These are phyloP conservation scores for Niveomyces coronatus DNA, from an alignment of 2,329 filamentous ascomycete genomes.

Conservation along the genomic window DNA sequence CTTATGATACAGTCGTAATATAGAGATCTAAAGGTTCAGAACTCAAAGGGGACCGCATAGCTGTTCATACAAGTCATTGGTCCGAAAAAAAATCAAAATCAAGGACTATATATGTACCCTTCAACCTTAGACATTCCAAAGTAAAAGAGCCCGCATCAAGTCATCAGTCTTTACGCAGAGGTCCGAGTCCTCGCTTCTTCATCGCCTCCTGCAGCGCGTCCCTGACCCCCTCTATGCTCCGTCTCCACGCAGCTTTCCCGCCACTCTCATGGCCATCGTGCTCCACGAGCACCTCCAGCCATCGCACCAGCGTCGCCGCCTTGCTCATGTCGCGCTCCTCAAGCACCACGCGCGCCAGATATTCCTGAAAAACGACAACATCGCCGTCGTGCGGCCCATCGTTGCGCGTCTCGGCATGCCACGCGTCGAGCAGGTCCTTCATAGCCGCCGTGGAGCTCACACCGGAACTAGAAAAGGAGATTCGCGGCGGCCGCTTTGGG, in stretches of 20 bases:
- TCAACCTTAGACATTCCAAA: neutral
- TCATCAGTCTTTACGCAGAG: slow-evolving; percentile 35
- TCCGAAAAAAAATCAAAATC: neutral
- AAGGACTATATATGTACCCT: neutral
- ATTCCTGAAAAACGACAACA: slow-evolving; percentile 61
- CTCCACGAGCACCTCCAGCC: slow-evolving; percentile 50
- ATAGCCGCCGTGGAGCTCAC: slow-evolving; percentile 47
- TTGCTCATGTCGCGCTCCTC: slow-evolving; percentile 75
- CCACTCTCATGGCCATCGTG: slow-evolving; percentile 28
- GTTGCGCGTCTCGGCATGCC: slow-evolving; percentile 60
- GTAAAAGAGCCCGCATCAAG: too few species aligned
- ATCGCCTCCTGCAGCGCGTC: slow-evolving; percentile 45
- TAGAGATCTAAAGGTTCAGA: too few species aligned
- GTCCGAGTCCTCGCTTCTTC: slow-evolving; percentile 43
- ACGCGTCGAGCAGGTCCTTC: slow-evolving; percentile 62
- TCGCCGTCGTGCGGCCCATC: slow-evolving; percentile 75
- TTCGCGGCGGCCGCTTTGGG: slow-evolving; percentile 32
- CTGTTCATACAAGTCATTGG: too few species aligned
- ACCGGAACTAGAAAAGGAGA: slow-evolving; percentile 34
- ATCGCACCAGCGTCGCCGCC: slow-evolving; percentile 57
- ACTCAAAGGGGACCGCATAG: too few species aligned
- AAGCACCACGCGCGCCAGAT: slow-evolving; percentile 58
- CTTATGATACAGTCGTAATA: too few species aligned
- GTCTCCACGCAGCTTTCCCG: slow-evolving; percentile 36
- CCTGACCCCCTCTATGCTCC: slow-evolving; percentile 34